Evolutionary conservation across 345 rosid species (phyloP).

Genomic region (Ailanthus altissimus): DNA sequence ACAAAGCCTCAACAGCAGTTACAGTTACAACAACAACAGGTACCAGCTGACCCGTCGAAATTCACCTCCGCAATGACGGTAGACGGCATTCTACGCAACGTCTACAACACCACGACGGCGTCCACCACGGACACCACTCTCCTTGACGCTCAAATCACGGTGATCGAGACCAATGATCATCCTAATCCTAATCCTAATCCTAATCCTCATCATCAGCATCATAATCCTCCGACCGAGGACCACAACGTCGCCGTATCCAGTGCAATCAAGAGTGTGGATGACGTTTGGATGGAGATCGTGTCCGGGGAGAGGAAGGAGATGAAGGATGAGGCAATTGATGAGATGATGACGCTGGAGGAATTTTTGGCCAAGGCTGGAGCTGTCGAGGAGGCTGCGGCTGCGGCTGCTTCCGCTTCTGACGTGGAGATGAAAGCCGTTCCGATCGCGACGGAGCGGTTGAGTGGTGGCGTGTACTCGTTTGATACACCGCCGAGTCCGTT

Average conservation of each 20-base stretch:
- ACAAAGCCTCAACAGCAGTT: slow-evolving; percentile 30
- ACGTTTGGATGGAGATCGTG: slow-evolving; percentile 89
- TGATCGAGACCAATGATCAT: slow-evolving; percentile 38
- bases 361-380: slow-evolving; percentile 76
- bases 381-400: slow-evolving; percentile 33
- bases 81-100: slow-evolving; percentile 45
- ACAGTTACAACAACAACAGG: slow-evolving; percentile 19
- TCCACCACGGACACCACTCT: slow-evolving; percentile 45
- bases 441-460: slow-evolving; percentile 35
- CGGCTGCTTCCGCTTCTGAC: slow-evolving; percentile 32
- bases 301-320: slow-evolving; percentile 56
- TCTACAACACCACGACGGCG: slow-evolving; percentile 31
- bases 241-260: slow-evolving; percentile 23
- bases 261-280: slow-evolving; percentile 52
- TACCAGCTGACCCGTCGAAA: slow-evolving; percentile 11
- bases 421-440: slow-evolving; percentile 31
- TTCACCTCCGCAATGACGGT: slow-evolving; percentile 41
- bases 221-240: not conserved
- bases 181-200: too few species aligned
- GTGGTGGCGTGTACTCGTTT: slow-evolving; percentile 52
- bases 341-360: slow-evolving; percentile 92
- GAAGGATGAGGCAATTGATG: slow-evolving; percentile 76
- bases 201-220: not conserved
- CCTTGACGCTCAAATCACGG: slow-evolving; percentile 40
- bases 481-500: slow-evolving; percentile 50